Conservation (phyloP, 176 grass and related monocot genomes). For the Bothriochloa decipiens region DNA sequence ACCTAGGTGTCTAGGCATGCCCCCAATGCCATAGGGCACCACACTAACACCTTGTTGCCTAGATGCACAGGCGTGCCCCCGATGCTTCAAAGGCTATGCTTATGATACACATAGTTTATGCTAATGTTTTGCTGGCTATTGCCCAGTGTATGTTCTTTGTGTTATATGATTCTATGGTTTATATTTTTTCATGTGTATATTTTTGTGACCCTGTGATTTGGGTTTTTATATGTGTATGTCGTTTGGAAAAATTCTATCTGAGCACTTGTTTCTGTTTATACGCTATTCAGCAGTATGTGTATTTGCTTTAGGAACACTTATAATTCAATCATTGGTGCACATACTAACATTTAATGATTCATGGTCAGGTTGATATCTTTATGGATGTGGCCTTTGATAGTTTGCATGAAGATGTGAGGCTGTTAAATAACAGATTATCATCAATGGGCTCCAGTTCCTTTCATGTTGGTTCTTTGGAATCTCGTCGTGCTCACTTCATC, state of each 20-base stretch:
- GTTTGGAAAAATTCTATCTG: conserved; percentile 19
- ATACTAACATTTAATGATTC: conserved; percentile 33
- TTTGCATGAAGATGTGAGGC: conserved; percentile 80
- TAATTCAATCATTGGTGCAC: conserved; percentile 28
- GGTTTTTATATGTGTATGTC: conserved; percentile 17
- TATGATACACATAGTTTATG: background rate
- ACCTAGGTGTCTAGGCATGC: background rate
- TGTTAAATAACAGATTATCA: conserved; percentile 59
- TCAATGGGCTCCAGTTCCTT: conserved; percentile 43
- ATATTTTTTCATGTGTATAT: conserved; percentile 15
- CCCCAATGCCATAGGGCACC: background rate
- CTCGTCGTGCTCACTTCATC: conserved; percentile 62
- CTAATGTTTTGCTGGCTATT: conserved; percentile 19
- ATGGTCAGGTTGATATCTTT: conserved; percentile 86
- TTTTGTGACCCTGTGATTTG: background rate
- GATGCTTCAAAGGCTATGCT: background rate
- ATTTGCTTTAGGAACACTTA: conserved; percentile 28
- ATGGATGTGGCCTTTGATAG: conserved; percentile 89
- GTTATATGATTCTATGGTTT: background rate
- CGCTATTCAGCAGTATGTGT: background rate
- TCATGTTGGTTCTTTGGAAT: conserved; percentile 48
- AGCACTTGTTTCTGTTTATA: background rate
- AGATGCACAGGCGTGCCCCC: background rate
- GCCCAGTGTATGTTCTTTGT: background rate
- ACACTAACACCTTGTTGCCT: background rate